These are phyloP conservation scores for Turritis glabra DNA, from an alignment of 345 rosid species.

Conservation along the genomic window DNA sequence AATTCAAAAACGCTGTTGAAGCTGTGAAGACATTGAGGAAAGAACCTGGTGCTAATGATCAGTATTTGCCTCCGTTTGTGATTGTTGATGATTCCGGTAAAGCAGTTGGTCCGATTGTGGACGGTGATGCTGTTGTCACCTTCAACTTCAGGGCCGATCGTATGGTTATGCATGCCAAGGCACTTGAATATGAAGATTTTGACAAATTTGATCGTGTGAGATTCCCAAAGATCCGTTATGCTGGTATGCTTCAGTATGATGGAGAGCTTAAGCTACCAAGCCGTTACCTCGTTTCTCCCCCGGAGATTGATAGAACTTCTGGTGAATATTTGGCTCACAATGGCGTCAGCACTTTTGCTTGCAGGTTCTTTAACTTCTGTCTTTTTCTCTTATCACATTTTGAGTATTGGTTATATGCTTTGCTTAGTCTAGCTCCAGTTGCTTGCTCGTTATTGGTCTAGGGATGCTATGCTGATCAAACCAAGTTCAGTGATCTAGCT, in stretches of 20 bases:
- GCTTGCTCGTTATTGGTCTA: neutral
- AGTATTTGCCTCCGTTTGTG: constrained; percentile 91
- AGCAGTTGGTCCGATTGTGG: constrained; percentile 84
- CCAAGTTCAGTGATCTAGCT: neutral
- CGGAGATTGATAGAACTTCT: constrained; percentile 94
- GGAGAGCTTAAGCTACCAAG: constrained; percentile 91
- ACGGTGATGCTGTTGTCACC: constrained; percentile 97
- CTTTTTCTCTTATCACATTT: neutral
- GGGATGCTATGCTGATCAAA: neutral
- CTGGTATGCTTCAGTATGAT: constrained; percentile 99
- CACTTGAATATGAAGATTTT: constrained; percentile 86
- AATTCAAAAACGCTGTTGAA: constrained; percentile 76
- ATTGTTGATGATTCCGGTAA: constrained; percentile 74
- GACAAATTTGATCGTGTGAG: constrained; percentile 94
- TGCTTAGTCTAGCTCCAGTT: too few species aligned
- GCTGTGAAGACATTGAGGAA: constrained; percentile 84
- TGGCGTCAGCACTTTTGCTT: constrained; percentile 84
- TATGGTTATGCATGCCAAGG: constrained; percentile 93
- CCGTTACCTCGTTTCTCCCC: constrained; percentile 92
- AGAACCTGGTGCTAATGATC: constrained; percentile 72
- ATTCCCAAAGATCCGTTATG: constrained; percentile 78
- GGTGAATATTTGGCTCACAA: constrained; percentile 91
- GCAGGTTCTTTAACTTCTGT: constrained; percentile 52
- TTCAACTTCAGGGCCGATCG: constrained; percentile 96
- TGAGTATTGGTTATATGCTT: neutral